Conservation (phyloP, 1,284 basidiomycete genomes). For the Meripilus lineatus region DNA sequence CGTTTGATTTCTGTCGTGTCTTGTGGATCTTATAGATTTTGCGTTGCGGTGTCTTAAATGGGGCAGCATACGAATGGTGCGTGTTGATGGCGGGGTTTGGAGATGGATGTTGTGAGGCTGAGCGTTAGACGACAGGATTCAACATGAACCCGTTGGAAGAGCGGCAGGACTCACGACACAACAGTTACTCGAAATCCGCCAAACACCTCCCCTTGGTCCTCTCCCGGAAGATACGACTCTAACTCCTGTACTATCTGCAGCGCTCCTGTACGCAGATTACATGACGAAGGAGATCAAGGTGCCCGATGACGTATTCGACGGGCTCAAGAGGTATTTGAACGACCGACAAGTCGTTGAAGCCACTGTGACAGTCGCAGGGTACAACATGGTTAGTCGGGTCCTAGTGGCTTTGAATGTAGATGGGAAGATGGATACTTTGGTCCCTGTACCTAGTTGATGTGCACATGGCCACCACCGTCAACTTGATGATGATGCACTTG, state of each 20-base stretch:
- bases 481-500: too few species aligned
- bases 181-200: constrained; percentile 33
- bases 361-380: constrained; percentile 34
- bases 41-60: constrained; percentile 3
- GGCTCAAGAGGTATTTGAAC: constrained; percentile 29
- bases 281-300: constrained; percentile 33
- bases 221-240: constrained; percentile 9
- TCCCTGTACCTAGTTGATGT: constrained; percentile 39
- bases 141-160: constrained; percentile 38
- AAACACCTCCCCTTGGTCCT: constrained; percentile 22
- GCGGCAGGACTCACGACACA: constrained; percentile 33
- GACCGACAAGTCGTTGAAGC: constrained; percentile 38
- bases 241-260: constrained; percentile 26
- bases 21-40: constrained; percentile 3
- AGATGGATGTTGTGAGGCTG: too few species aligned
- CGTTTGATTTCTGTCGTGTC: too few species aligned
- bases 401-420: constrained; percentile 37
- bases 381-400: constrained; percentile 38
- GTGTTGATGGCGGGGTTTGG: too few species aligned
- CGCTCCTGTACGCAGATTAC: constrained; percentile 35
- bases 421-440: constrained; percentile 32
- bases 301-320: constrained; percentile 32
- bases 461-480: too few species aligned
- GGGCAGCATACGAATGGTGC: constrained; percentile 13
- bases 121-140: constrained; percentile 27